Percentiles rank a stretch among this genome's conserved stretches.
Evolutionary conservation across 2,329 filamentous ascomycete genomes (phyloP).

Genomic region (Cercospora brassicicola): DNA sequence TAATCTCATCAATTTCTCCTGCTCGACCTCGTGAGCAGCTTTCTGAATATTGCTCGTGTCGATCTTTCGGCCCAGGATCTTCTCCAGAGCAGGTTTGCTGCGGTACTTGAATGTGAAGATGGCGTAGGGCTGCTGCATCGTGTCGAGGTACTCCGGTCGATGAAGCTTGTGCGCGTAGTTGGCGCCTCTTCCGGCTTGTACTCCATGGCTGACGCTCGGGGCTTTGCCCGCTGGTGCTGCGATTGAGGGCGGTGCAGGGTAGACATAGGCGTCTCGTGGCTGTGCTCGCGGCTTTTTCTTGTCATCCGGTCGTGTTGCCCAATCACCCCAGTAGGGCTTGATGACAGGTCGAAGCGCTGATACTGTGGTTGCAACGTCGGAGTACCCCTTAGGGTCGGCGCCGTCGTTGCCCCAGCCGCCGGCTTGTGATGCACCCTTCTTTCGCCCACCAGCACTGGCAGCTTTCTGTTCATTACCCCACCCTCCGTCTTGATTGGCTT

Average conservation of each 20-base stretch:
- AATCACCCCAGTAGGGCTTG: constrained; percentile 40
- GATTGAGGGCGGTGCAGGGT: constrained; percentile 37
- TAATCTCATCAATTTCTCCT: constrained; percentile 29
- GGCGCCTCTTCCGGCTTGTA: constrained; percentile 39
- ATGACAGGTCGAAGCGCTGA: constrained; percentile 25
- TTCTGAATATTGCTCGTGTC: constrained; percentile 27
- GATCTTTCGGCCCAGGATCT: constrained; percentile 38
- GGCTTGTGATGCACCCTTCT: constrained; percentile 4
- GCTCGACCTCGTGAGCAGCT: constrained; percentile 26
- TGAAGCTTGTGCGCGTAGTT: constrained; percentile 42
- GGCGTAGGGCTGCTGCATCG: constrained; percentile 44
- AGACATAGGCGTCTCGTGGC: constrained; percentile 33
- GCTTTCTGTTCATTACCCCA: constrained; percentile 10
- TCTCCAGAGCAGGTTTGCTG: constrained; percentile 38
- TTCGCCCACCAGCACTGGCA: background rate
- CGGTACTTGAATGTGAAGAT: constrained; percentile 54
- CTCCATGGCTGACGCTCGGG: constrained; percentile 28
- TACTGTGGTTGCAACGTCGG: constrained; percentile 9
- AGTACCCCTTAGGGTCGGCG: background rate
- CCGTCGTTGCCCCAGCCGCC: constrained; percentile 16
- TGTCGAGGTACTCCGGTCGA: constrained; percentile 47
- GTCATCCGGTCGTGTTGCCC: constrained; percentile 22
- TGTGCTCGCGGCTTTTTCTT: constrained; percentile 12
- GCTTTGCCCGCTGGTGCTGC: constrained; percentile 24
- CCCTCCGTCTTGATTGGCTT: background rate